Evolutionary conservation across 2,329 filamentous ascomycete genomes (phyloP).

Genomic region (Fusarium pseudoanthophilum): DNA sequence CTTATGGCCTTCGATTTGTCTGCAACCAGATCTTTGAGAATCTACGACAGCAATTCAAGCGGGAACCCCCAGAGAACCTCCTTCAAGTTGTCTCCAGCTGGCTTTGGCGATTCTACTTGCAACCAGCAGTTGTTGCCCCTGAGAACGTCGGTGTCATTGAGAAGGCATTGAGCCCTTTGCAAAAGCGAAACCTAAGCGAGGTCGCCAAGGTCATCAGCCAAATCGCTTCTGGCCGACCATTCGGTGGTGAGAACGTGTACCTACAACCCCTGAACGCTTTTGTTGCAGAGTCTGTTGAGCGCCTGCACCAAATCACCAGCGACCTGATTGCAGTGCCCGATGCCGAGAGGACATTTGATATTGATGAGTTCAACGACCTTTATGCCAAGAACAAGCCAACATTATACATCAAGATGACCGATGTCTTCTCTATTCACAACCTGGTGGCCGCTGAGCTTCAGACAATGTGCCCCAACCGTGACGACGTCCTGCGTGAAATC

Average conservation of each 20-base stretch:
- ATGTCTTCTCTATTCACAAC: slow-evolving; percentile 96
- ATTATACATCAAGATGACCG: slow-evolving; percentile 98
- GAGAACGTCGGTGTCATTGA: slow-evolving; percentile 95
- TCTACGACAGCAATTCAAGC: slow-evolving; percentile 79
- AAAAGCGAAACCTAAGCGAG: slow-evolving; percentile 91
- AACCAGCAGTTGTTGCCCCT: slow-evolving; percentile 87
- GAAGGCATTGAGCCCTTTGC: slow-evolving; percentile 85
- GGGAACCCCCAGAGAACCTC: slow-evolving; percentile 80
- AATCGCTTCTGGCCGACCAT: slow-evolving; percentile 86
- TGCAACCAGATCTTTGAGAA: slow-evolving; percentile 86
- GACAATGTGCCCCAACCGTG: slow-evolving; percentile 79
- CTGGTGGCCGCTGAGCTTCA: slow-evolving; percentile 83
- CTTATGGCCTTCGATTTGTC: slow-evolving; percentile 90
- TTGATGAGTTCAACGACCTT: slow-evolving; percentile 98
- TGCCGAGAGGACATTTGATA: slow-evolving; percentile 92
- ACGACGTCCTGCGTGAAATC: slow-evolving; percentile 91
- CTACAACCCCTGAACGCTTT: slow-evolving; percentile 95
- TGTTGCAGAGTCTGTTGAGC: slow-evolving; percentile 83
- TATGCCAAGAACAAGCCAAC: slow-evolving; percentile 97
- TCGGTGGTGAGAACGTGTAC: slow-evolving; percentile 95
- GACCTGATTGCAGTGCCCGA: slow-evolving; percentile 85
- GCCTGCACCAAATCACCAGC: slow-evolving; percentile 79
- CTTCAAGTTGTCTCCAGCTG: slow-evolving; percentile 89
- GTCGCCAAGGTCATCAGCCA: slow-evolving; percentile 93
- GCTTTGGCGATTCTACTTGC: slow-evolving; percentile 94